Evolutionary conservation across 768 basidiomycete genomes (phyloP).

Genomic region (Tulasnella sp.): DNA sequence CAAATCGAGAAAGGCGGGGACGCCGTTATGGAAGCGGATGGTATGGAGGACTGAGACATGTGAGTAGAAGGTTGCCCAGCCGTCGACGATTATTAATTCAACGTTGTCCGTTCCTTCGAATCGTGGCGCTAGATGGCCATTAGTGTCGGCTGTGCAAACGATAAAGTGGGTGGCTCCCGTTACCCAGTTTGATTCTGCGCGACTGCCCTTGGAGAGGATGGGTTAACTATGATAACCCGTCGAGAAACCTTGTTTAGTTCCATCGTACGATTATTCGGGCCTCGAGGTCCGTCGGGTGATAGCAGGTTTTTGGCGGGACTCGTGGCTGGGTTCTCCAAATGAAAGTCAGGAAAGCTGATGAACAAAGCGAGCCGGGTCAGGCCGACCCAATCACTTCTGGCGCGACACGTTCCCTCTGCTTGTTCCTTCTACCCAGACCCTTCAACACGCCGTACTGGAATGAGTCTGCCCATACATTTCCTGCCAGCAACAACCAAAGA

Average conservation of each 20-base stretch:
- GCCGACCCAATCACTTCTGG: background rate
- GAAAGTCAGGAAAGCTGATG: constrained; percentile 6
- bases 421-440: constrained; percentile 3
- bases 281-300: background rate
- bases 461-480: no score
- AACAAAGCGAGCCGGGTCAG: background rate
- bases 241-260: background rate
- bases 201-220: background rate
- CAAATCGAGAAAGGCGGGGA: constrained; percentile 1
- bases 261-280: constrained; percentile 1
- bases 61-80: background rate
- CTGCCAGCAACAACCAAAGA: no score
- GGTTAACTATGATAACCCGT: no score
- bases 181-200: background rate
- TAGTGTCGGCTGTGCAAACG: background rate
- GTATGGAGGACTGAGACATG: constrained; percentile 14
- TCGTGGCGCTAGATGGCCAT: background rate
- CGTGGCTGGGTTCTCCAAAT: background rate
- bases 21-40: background rate
- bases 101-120: background rate
- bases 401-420: constrained; percentile 5
- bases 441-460: no score
- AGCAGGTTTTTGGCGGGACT: background rate
- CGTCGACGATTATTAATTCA: background rate
- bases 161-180: no score